phyloP scores from a whole-genome alignment of 257 asterid species.

The Penstemon davidsonii region DNA sequence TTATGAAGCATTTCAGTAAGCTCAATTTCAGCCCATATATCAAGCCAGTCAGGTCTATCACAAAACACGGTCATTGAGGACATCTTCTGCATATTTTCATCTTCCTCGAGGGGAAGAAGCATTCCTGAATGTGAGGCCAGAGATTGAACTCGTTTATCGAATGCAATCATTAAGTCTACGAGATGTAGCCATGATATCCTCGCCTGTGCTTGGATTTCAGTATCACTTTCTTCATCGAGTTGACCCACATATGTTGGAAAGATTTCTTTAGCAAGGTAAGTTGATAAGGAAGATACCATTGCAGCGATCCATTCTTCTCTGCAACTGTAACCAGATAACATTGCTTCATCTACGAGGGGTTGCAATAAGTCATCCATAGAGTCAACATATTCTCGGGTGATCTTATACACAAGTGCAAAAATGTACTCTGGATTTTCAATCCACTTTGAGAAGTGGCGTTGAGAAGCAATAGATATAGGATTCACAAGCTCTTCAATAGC shows the following conservation, averaged over 20 bases:
- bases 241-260: conserved; percentile 54
- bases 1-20: conserved; percentile 59
- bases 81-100: conserved; percentile 58
- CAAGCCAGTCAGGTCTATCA: conserved; percentile 98
- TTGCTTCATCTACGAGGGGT: conserved; percentile 90
- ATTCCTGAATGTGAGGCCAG: conserved; percentile 73
- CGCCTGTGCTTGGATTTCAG: conserved; percentile 51
- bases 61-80: conserved; percentile 75
- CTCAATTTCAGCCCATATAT: conserved; percentile 88
- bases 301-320: conserved; percentile 98
- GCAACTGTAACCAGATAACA: conserved; percentile 94
- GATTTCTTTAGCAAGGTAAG: conserved; percentile 80
- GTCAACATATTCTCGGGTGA: conserved; percentile 88
- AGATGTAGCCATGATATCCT: conserved; percentile 78
- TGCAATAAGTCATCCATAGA: conserved; percentile 94
- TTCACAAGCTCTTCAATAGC: conserved; percentile 94
- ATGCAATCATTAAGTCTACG: conserved; percentile 77
- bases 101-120: conserved; percentile 59
- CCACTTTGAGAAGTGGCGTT: conserved; percentile 90
- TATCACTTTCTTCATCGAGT: conserved; percentile 59
- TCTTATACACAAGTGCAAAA: conserved; percentile 83
- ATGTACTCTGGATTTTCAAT: conserved; percentile 85
- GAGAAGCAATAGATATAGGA: conserved; percentile 78
- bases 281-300: conserved; percentile 75
- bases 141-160: conserved; percentile 70